Conservation (phyloP, 768 basidiomycete genomes). For the Exsudoporus frostii region DNA sequence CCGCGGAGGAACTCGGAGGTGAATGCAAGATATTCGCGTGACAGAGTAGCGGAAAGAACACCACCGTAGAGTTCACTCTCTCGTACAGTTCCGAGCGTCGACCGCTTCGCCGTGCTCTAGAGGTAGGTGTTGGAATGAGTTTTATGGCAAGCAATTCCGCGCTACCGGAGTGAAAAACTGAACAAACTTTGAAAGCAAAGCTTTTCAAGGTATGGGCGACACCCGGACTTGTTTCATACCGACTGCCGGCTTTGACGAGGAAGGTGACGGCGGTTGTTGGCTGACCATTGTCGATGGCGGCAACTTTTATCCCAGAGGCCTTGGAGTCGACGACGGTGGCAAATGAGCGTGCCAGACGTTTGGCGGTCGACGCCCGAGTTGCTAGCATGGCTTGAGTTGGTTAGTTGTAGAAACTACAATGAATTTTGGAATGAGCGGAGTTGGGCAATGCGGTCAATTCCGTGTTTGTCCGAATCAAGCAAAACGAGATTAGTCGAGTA, state of each 20-base stretch:
- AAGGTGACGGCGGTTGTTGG: constrained; percentile 85
- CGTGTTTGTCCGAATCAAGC: constrained; percentile 25
- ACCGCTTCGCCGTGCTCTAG: constrained; percentile 83
- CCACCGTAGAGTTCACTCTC: constrained; percentile 95
- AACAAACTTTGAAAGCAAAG: constrained; percentile 95
- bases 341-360: constrained; percentile 67
- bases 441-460: constrained; percentile 20
- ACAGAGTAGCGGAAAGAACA: constrained; percentile 77
- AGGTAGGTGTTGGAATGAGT: neutral
- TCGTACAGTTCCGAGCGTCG: constrained; percentile 85
- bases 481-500: neutral
- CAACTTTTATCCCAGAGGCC: constrained; percentile 75
- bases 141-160: neutral
- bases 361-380: constrained; percentile 56
- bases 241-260: constrained; percentile 87
- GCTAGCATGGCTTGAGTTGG: constrained; percentile 49
- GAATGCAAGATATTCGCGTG: constrained; percentile 87
- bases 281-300: constrained; percentile 77
- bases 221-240: constrained; percentile 86
- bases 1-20: constrained; percentile 94
- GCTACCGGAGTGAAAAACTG: neutral
- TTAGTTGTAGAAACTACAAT: neutral
- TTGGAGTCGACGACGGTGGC: constrained; percentile 75
- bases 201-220: constrained; percentile 94
- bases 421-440: constrained; percentile 24